Conservation (phyloP, 2,329 filamentous ascomycete genomes). For the Aspergillus ochraceus region DNA sequence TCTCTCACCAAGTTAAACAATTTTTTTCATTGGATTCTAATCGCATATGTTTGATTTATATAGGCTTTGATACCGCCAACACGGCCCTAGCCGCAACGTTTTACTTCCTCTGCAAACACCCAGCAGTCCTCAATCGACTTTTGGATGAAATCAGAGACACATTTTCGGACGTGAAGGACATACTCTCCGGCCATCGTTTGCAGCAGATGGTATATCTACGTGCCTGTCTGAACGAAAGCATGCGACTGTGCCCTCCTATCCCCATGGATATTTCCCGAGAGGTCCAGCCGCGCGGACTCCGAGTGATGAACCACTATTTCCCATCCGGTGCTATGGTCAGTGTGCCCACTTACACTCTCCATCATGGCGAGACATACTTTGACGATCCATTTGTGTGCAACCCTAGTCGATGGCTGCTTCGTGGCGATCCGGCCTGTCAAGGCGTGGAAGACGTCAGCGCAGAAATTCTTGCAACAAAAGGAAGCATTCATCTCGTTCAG, state of each 20-base stretch:
- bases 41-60: not conserved
- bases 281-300: constrained; percentile 2
- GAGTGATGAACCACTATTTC: not conserved
- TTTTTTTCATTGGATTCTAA: too few species aligned
- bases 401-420: not conserved
- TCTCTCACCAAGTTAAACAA: too few species aligned
- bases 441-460: not conserved
- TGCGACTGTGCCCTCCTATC: not conserved
- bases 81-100: not conserved
- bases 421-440: not conserved
- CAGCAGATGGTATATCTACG: not conserved
- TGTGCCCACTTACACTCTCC: not conserved
- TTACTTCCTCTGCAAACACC: not conserved
- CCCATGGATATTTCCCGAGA: not conserved
- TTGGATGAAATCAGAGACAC: too few species aligned
- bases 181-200: not conserved
- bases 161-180: not conserved
- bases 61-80: not conserved
- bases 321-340: not conserved
- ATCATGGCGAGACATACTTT: not conserved
- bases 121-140: too few species aligned
- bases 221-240: not conserved
- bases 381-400: not conserved
- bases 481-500: constrained; percentile 2
- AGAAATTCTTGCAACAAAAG: not conserved